Base-by-base conservation (phyloP, 192 early-diverging fungal genomes). In the Linnemannia hyalina region DNA sequence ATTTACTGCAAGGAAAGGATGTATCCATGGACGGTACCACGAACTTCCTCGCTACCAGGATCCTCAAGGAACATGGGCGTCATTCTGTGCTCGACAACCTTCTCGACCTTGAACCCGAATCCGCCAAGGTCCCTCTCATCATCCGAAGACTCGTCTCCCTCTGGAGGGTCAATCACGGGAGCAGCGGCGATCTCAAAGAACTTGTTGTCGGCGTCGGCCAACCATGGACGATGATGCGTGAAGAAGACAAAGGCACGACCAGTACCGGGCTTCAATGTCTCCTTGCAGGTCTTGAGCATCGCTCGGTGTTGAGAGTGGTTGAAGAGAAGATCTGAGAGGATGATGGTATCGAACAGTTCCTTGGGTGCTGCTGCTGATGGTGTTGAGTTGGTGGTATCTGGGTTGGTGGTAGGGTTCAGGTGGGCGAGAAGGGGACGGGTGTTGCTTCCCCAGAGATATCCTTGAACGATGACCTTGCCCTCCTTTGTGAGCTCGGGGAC, bases 31-130 rank as follows among this genome's bases (percentile, higher is more conserved):
- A 98, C 96, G 22, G 96, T 98, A 22, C 92, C 89, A 32, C 97
- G 89, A 4, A 97, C 94, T 9, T 89, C 88, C 73, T 94, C 91
- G 82, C 95, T 93, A 6, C 97, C 97, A 18, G 90, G 89, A 88
- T 98, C 97, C 54, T 96, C 93, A 44, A 94, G 93, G 90, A 98
- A 98, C 97, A 98, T 98, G 4, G 93, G 92, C 4, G 88, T 91
- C 85, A 95, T 95, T 55, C 91, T 94, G 70, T 93, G 83, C 35
- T 95, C 91, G 26, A 92, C 81, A 6, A 98, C 81, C 74, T 95
- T 92, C 47, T 95, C 93, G 4, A 90, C 93, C 70, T 90, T 83
- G 68, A 97, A 95, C 0, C 92, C 93, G 73, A 92, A 93, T 36
- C 90, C 91, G 57, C 88, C 75, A 9, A 57, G 70, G 74, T 95